phyloP scores from a whole-genome alignment of 768 basidiomycete species.

The Coprinopsis marcescibilis region DNA sequence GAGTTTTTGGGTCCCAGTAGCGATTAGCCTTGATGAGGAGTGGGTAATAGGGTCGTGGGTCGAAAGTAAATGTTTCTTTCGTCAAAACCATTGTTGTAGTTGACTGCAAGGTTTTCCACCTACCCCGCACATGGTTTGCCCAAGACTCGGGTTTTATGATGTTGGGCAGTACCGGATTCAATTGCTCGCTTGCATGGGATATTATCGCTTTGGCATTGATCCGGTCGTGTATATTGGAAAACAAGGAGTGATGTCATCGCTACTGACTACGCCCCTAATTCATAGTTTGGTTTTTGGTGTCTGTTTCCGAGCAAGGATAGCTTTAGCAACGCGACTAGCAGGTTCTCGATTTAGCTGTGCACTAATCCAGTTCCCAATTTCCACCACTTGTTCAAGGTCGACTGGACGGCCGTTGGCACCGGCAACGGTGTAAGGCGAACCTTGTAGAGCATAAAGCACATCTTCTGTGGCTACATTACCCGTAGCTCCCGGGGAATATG shows the following conservation, averaged over 20 bases:
- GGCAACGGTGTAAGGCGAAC: conserved; percentile 49
- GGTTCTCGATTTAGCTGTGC: conserved; percentile 58
- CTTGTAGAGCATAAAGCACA: conserved; percentile 76
- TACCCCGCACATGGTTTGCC: background rate
- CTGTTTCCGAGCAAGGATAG: conserved; percentile 49
- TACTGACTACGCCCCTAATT: background rate
- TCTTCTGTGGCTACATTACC: conserved; percentile 96
- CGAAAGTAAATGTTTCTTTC: conserved; percentile 37
- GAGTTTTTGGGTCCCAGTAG: conserved; percentile 36
- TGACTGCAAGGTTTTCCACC: background rate
- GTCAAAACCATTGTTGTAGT: conserved; percentile 6
- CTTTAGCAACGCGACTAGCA: conserved; percentile 73
- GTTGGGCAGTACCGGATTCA: too few relatives aligned
- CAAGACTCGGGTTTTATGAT: too few relatives aligned
- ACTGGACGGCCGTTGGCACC: conserved; percentile 38
- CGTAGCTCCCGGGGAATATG: conserved; percentile 93
- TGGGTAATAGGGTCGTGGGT: conserved; percentile 48
- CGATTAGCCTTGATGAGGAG: conserved; percentile 44
- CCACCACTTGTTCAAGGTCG: conserved; percentile 63
- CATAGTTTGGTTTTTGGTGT: conserved; percentile 22
- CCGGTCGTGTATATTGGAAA: background rate
- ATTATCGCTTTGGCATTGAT: too few relatives aligned
- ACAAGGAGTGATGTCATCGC: background rate
- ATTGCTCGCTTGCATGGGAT: too few relatives aligned
- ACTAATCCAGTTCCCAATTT: conserved; percentile 82